phyloP scores from a whole-genome alignment of 768 basidiomycete genomes.

The Austroboletus festivus region DNA sequence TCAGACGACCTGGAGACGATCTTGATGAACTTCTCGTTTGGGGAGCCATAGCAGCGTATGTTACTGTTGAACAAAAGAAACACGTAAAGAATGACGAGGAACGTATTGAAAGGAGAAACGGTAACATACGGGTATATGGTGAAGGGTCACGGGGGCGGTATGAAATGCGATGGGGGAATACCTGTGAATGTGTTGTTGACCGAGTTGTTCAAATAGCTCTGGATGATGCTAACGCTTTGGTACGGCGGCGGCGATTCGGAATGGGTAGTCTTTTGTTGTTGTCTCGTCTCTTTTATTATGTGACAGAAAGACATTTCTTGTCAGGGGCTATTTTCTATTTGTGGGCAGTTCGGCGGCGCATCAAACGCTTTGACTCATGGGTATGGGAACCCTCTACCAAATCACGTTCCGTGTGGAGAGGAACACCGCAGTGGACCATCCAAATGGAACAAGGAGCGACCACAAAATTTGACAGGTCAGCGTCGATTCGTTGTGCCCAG shows the following conservation, averaged over 20 bases:
- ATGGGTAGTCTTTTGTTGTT: conserved; percentile 11
- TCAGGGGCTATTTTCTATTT: conserved; percentile 28
- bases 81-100: background rate
- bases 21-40: conserved; percentile 22
- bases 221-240: too few species aligned
- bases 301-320: background rate
- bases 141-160: too few species aligned
- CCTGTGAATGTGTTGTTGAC: too few species aligned
- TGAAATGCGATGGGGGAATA: too few species aligned
- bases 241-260: background rate
- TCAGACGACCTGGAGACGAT: conserved; percentile 13
- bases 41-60: conserved; percentile 24
- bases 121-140: too few species aligned
- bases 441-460: background rate
- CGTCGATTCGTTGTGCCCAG: background rate
- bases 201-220: conserved; percentile 25
- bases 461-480: too few species aligned
- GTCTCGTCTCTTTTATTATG: too few species aligned
- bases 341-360: conserved; percentile 3
- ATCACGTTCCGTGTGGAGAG: conserved; percentile 2
- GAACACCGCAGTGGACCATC: background rate
- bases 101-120: background rate
- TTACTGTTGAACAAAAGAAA: background rate
- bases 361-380: conserved; percentile 20
- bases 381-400: conserved; percentile 8